Base-by-base conservation (phyloP, 1,284 basidiomycete species). In the Puccinia brachypodii region DNA sequence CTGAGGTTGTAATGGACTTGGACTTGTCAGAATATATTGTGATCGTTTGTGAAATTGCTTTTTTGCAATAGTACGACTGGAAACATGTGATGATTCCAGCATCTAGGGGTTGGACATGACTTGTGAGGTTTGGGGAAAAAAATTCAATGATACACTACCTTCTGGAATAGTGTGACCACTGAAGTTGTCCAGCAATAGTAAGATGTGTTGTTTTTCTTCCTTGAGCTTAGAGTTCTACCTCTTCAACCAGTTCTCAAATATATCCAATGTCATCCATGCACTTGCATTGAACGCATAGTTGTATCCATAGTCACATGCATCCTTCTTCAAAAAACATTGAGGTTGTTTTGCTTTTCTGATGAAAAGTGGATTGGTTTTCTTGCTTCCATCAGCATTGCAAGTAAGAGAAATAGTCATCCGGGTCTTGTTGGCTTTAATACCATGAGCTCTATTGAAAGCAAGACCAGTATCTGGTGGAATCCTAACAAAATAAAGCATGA, bases 181-280 rank as follows among this genome's bases (percentile, higher is more conserved):
- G n/a, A n/a, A n/a, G n/a, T n/a, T n/a, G n/a, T n/a, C n/a, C 11
- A 50, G 47, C 11, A 50, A 22, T 11, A 22, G 47, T 50, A 50
- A 22, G 11, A 50, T 22, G 11, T 11, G 22, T 50, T 50, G 47
- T 50, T 50, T 50, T 50, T 50, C 11, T 11, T 11, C 47, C 22
- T 38, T 8, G 13, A 71, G 38, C 11, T 71, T 7, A n/a, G n/a
- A n/a, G 38, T 71, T 44, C 68, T 38, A 71, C 4, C 38, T 71
- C 22, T 22, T 19, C n/a, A 71, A 22, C 38, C 68, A 71, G 22
- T 40, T 42, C 38, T 71, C 16, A 42, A 71, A 71, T 28, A 71
- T 71, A n/a, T n/a, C 28, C 22, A 38, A 36, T 22, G 68, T 71
- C 68, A 71, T 71, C 68, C 68, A 71, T 40, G 68, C 19, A 19